phyloP scores from a whole-genome alignment of 164 flowering plant genomes.

The Buxus sempervirens region DNA sequence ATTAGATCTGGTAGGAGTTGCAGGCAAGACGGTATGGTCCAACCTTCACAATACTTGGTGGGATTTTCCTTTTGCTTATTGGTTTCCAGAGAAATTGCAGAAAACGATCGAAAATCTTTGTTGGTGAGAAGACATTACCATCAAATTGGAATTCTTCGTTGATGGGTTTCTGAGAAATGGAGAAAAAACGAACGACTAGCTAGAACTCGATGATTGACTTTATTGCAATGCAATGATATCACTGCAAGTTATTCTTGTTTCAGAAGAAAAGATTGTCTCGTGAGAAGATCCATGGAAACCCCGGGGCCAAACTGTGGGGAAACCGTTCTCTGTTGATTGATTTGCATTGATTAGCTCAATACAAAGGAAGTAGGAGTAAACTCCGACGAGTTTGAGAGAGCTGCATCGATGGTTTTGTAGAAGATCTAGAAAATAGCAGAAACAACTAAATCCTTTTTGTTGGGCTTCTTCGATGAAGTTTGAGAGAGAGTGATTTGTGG shows the following conservation, averaged over 20 bases:
- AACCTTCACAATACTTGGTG: background rate
- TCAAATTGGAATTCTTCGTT: background rate
- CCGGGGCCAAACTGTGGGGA: background rate
- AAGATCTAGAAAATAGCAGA: conserved; percentile 16
- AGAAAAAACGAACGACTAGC: no score
- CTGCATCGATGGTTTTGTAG: conserved; percentile 12
- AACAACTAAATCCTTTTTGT: background rate
- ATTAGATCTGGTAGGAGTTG: conserved; percentile 1
- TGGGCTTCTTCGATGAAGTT: conserved; percentile 14
- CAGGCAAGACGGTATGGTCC: background rate
- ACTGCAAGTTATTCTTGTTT: background rate
- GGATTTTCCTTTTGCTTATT: conserved; percentile 5
- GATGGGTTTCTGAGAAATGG: background rate
- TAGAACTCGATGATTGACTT: no score
- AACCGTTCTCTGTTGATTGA: background rate
- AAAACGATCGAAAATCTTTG: background rate
- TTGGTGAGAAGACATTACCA: background rate
- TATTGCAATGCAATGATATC: background rate
- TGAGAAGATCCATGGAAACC: background rate
- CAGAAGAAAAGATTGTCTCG: background rate
- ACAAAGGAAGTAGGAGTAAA: no score
- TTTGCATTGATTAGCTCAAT: conserved; percentile 4
- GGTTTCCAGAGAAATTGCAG: conserved; percentile 6
- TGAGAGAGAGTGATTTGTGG: conserved; percentile 55
- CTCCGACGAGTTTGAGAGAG: no score